Conservation (phyloP, 208 protist genomes). For the Acanthamoeba lenticulata region DNA sequence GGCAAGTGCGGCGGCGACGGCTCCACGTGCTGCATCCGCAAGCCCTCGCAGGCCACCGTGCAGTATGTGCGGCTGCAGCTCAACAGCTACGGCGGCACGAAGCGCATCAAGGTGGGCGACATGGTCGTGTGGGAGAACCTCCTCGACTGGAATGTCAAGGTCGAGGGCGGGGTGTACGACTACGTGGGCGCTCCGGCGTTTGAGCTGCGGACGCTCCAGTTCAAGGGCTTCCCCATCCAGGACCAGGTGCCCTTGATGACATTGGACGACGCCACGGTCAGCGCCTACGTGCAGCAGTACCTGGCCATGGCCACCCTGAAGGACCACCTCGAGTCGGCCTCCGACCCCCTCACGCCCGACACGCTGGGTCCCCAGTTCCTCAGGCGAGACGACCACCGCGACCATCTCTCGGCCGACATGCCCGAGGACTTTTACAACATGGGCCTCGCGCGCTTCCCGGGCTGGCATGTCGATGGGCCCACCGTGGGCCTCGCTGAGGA, state of each 20-base stretch:
- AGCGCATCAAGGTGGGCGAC: constrained; percentile 4
- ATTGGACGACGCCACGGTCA: not conserved
- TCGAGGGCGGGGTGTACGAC: not conserved
- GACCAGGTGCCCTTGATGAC: not conserved
- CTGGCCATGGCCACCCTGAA: not conserved
- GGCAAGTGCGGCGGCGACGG: not conserved
- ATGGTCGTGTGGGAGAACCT: not conserved
- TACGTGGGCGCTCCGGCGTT: not conserved
- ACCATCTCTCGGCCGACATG: too few species aligned
- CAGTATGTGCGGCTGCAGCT: not conserved
- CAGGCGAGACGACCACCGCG: too few species aligned
- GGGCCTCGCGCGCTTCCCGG: not conserved
- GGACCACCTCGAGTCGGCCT: not conserved
- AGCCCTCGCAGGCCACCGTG: not conserved
- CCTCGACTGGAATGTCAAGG: constrained; percentile 9
- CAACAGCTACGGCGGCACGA: not conserved
- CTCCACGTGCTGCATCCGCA: not conserved
- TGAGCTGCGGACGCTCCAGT: not conserved
- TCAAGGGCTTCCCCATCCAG: not conserved
- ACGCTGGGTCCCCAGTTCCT: not conserved
- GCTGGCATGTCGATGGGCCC: too few species aligned
- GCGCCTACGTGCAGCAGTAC: constrained; percentile 1
- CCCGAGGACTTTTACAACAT: not conserved
- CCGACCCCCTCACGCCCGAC: not conserved
- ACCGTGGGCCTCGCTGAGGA: too few species aligned